A percentile compares a stretch with the other conserved stretches of the same genome.
Conservation (phyloP, 2,329 filamentous ascomycete genomes). For the Davidsoniella australis region DNA sequence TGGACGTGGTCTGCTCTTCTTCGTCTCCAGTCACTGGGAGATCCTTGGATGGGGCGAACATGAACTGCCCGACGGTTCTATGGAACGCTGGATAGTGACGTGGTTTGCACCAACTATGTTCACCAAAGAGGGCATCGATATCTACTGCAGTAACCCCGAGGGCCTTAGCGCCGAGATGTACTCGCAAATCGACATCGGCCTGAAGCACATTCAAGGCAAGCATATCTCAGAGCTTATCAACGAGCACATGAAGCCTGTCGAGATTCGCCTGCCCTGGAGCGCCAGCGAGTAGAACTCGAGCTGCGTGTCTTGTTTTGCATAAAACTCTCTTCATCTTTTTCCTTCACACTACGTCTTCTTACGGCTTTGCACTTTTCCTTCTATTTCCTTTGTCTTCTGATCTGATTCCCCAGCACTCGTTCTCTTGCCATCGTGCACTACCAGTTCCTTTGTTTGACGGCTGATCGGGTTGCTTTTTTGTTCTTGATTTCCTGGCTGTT, state of each 20-base stretch:
- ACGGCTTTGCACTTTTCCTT: neutral
- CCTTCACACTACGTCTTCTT: neutral
- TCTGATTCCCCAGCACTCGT: neutral
- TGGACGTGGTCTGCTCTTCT: constrained; percentile 55
- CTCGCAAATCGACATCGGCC: constrained; percentile 34
- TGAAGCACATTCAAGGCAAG: constrained; percentile 31
- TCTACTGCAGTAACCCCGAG: constrained; percentile 49
- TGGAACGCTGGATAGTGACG: constrained; percentile 58
- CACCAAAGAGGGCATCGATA: constrained; percentile 64
- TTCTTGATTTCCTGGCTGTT: constrained; percentile 3
- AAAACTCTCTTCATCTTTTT: neutral
- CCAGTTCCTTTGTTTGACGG: neutral
- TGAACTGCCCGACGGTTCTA: constrained; percentile 21
- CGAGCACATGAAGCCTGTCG: constrained; percentile 32
- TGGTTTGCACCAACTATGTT: constrained; percentile 75
- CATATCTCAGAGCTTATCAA: constrained; percentile 34
- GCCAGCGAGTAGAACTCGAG: constrained; percentile 14
- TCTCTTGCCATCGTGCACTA: neutral
- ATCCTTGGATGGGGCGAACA: constrained; percentile 56
- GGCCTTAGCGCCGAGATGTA: constrained; percentile 43
- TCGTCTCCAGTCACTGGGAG: constrained; percentile 67
- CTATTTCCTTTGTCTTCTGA: neutral
- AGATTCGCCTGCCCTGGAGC: constrained; percentile 34
- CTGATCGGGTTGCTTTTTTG: neutral
- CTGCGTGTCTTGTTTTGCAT: neutral